Base-by-base conservation (phyloP, 108 stramenopile genomes). In the Cyclotella atomus region DNA sequence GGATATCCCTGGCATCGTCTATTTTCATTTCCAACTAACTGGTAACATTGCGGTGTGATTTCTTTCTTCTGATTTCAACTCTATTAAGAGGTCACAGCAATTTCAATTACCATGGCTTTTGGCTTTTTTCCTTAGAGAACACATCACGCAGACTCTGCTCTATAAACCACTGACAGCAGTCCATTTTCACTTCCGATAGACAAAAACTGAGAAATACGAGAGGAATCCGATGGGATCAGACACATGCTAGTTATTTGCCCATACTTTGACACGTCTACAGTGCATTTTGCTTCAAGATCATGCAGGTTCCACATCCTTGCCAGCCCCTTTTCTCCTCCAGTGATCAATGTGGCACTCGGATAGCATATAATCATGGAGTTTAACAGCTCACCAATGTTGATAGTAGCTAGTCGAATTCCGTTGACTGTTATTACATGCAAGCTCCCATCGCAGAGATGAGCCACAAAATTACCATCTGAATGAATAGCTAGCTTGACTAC, bases 121-220 rank as follows among this genome's bases (percentile, higher is more conserved):
- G n/a, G n/a, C n/a, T n/a, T n/a, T n/a, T n/a, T n/a, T n/a, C n/a
- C n/a, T n/a, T n/a, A n/a, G n/a, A n/a, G n/a, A n/a, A n/a, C n/a
- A n/a, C n/a, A n/a, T n/a, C n/a, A n/a, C n/a, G n/a, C n/a, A n/a
- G n/a, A n/a, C n/a, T n/a, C n/a, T n/a, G n/a, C 65, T 61, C 64
- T 81, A 25, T 45, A 81, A 32, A 91, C 87, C 59, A 94, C 75
- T 0, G 89, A 89, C 44, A 91, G 66, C 77, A 84, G 77, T 0
- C 93, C 93, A 74, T 94, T 89, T 33, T 82, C 79, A 52, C 88
- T 91, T 16, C 93, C 93, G 68, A 94, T 78, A 63, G 88, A 88
- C n/a, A 94, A 62, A 74, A 84, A 87, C 59, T 94, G 90, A 27
- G 80, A 64, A 6, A 56, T 50, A 24, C 79, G 76, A 56, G 77